Base-by-base conservation (phyloP, 139 green algal genomes). In the Coccomyxa sp. region DNA sequence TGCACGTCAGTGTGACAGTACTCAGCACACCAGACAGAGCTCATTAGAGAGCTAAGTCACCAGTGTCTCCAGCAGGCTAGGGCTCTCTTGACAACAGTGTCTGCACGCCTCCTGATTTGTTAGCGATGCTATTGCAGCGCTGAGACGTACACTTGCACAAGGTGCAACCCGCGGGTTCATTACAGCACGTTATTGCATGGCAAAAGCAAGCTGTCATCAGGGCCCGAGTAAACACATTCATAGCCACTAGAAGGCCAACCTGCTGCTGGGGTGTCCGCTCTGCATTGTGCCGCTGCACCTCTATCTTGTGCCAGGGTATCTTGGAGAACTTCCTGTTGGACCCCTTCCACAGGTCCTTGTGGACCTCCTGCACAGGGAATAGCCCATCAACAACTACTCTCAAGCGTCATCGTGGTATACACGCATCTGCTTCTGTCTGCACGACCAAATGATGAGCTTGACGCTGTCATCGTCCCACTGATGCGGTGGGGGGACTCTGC, bases 281-380 rank as follows among this genome's bases (percentile, higher is more conserved):
- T 18, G 33, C 27, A 39, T 76, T 76, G 70, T 95, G 90, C 14
- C 91, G 85, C 64, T 90, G 75, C 29, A 84, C 82, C 75, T 96
- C 90, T 24, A 97, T 90, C 81, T 91, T 92, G 7, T 75, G 83
- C 88, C 92, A 94, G 10, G 91, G 90, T 36, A 94, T 75, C 58
- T 91, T 86, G 37, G 89, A 88, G 79, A 96, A 96, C 68, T 87
- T 89, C 8, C 87, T 79, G 83, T 95, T 94, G 10, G 89, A 88
- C 14, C 92, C 92, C 75, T 93, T 92, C 75, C 95, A 96, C 50
- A 96, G 85, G 36, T 89, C 58, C 0, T 86, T 82, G 84, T 97
- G 93, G 55, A 93, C 82, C 40, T 91, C 78, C 16, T 34, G 39
- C 36, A 33, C 36, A 14, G 44, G 79, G 55, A 95, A 14, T 16